These are phyloP conservation scores for Chernovozyma sophiae-reginae DNA, from an alignment of 1,139 yeast species.

Conservation along the genomic window DNA sequence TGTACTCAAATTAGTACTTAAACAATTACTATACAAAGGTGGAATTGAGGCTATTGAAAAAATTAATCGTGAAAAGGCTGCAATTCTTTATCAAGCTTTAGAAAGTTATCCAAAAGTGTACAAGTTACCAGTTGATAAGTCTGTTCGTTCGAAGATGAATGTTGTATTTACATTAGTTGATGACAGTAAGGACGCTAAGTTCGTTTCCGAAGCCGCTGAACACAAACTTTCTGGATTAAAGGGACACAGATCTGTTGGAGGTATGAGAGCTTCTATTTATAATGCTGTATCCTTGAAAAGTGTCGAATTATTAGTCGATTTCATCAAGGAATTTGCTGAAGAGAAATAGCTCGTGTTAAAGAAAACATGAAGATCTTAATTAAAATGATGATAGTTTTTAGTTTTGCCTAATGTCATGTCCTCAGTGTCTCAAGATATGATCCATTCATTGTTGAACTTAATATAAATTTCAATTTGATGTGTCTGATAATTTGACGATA, in stretches of 20 bases:
- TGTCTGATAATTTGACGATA: too few species aligned
- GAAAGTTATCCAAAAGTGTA: constrained; percentile 64
- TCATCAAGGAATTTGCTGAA: constrained; percentile 61
- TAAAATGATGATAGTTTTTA: too few species aligned
- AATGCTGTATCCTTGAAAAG: constrained; percentile 76
- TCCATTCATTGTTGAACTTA: too few species aligned
- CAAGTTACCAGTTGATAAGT: constrained; percentile 59
- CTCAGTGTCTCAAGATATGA: too few species aligned
- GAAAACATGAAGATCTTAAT: too few species aligned
- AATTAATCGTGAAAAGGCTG: constrained; percentile 59
- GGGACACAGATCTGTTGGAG: constrained; percentile 97
- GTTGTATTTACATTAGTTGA: constrained; percentile 78
- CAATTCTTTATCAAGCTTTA: constrained; percentile 56
- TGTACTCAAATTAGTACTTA: constrained; percentile 74
- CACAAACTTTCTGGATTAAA: constrained; percentile 68
- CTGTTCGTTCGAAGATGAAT: constrained; percentile 82
- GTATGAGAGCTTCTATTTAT: constrained; percentile 89
- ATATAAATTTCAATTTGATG: too few species aligned
- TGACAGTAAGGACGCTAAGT: constrained; percentile 59
- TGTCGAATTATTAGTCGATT: constrained; percentile 56
- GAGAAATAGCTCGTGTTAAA: too few species aligned
- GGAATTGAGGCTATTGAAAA: constrained; percentile 50
- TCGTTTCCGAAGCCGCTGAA: constrained; percentile 53
- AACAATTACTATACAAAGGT: constrained; percentile 58
- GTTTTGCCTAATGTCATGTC: too few species aligned